Base-by-base conservation (phyloP, 306 rosid species). In the Cyamopsis tetragonoloba region DNA sequence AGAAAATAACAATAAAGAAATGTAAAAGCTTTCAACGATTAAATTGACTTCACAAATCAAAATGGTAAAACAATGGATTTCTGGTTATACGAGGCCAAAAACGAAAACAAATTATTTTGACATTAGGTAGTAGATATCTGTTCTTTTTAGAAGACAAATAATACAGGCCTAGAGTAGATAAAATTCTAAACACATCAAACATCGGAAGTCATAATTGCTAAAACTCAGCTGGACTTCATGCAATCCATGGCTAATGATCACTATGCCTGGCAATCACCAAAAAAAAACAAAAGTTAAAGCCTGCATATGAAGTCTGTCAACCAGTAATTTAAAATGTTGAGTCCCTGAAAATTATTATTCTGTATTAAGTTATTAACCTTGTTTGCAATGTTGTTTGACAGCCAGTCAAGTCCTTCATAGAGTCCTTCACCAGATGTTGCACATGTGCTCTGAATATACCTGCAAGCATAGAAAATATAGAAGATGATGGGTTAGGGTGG, bases 371-470 rank as follows among this genome's bases (percentile, higher is more conserved):
- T 19, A 30, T 5, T 26, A 50, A 87, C 95, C 95, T 88, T 88
- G 83, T 74, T 88, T 37, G 95, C 95, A 26, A 88, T 88, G 80
- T 87, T 87, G 87, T 85, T 88, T 60, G 96, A 86, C 68, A 88
- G 96, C 96, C 91, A 88, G 68, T 89, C 92, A 51, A 89, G 90
- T 53, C 96, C 96, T 77, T 88, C 96, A 13, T 88, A 88, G 70
- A 88, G 87, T 66, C 96, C 96, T 80, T 88, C 96, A 63, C 96
- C 96, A 49, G 96, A 86, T 30, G 95, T 88, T 32, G 95, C 95
- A 50, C 95, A 88, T 31, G 95, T 88, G 84, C 96, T 88, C 89
- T 88, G 96, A 70, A 89, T 89, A 72, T 89, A 89, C 96, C 96
- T 89, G 82, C 73, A 62, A 0, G 51, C 9, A 41, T 8, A 44